Evolutionary conservation across 768 basidiomycete species (phyloP).

Genomic region (Tulasnella sp.): DNA sequence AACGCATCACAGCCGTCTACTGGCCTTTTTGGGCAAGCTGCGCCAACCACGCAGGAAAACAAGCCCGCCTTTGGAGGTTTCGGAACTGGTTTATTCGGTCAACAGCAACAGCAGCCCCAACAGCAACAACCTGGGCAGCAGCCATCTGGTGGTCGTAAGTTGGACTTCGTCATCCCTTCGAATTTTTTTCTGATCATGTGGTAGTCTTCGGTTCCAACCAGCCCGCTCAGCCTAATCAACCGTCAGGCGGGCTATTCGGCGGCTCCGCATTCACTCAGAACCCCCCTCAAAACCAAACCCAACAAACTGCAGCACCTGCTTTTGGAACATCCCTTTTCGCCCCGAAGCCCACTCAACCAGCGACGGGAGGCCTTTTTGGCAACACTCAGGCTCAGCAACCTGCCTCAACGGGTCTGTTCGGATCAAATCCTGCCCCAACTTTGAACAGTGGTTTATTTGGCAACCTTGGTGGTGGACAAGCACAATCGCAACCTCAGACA

Average conservation of each 20-base stretch:
- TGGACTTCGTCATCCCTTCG: background rate
- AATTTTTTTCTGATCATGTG: background rate
- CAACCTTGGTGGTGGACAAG: constrained; percentile 28
- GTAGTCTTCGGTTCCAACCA: constrained; percentile 11
- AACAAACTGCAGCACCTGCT: constrained; percentile 3
- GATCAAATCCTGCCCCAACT: constrained; percentile 23
- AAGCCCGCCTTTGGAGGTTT: constrained; percentile 22
- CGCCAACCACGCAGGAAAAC: constrained; percentile 24
- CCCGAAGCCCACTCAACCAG: constrained; percentile 4
- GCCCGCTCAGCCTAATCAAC: constrained; percentile 1
- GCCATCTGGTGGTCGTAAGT: constrained; percentile 4
- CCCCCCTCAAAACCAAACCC: constrained; percentile 5
- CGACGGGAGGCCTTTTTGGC: constrained; percentile 25
- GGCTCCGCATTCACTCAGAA: constrained; percentile 6
- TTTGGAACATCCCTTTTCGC: constrained; percentile 4
- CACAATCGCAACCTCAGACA: constrained; percentile 21
- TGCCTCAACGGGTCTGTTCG: constrained; percentile 32
- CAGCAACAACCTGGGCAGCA: constrained; percentile 8
- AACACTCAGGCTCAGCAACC: constrained; percentile 23
- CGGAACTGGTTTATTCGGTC: constrained; percentile 7
- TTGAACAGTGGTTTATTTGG: constrained; percentile 35
- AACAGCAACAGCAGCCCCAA: constrained; percentile 5
- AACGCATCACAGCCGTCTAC: background rate
- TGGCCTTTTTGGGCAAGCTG: constrained; percentile 28
- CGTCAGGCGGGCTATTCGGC: background rate